Evolutionary conservation across 116 monocot genomes (phyloP).

Genomic region (Phalaenopsis hybrid): DNA sequence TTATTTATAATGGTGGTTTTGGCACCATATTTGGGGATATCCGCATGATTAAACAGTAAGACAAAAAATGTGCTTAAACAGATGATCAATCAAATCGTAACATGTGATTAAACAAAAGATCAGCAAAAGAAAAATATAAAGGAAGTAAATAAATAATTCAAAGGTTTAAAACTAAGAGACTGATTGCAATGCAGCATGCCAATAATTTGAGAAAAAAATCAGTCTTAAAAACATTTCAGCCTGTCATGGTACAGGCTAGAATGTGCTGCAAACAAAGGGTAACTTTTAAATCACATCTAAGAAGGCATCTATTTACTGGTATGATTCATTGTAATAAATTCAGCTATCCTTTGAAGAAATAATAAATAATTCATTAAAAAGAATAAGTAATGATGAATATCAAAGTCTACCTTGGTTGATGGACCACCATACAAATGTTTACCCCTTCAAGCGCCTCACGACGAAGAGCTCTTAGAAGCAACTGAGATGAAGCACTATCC

Average conservation of each 20-base stretch:
- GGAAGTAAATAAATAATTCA: slow-evolving; percentile 3
- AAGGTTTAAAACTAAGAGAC: not conserved
- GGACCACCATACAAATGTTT: slow-evolving; percentile 50
- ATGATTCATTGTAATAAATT: not conserved
- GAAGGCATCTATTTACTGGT: not conserved
- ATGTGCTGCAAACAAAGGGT: not conserved
- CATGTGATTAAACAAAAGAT: not conserved
- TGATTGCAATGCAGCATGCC: not conserved
- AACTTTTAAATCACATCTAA: not conserved
- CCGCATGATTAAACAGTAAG: too few relatives aligned
- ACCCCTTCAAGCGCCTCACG: slow-evolving; percentile 57
- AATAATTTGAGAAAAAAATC: not conserved
- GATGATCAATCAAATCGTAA: not conserved
- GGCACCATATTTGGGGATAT: too few relatives aligned
- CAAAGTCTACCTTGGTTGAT: slow-evolving; percentile 47
- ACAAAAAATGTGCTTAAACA: too few relatives aligned
- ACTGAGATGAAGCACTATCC: slow-evolving; percentile 55
- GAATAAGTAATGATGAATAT: not conserved
- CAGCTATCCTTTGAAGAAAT: not conserved
- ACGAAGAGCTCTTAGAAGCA: slow-evolving; percentile 49
- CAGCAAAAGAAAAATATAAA: not conserved
- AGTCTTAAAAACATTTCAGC: not conserved
- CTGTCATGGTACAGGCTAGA: not conserved
- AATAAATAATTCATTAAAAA: not conserved
- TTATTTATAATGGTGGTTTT: too few relatives aligned